These are phyloP conservation scores for Kodamaea leandrae DNA, from an alignment of 805 yeast species.

Conservation along the genomic window DNA sequence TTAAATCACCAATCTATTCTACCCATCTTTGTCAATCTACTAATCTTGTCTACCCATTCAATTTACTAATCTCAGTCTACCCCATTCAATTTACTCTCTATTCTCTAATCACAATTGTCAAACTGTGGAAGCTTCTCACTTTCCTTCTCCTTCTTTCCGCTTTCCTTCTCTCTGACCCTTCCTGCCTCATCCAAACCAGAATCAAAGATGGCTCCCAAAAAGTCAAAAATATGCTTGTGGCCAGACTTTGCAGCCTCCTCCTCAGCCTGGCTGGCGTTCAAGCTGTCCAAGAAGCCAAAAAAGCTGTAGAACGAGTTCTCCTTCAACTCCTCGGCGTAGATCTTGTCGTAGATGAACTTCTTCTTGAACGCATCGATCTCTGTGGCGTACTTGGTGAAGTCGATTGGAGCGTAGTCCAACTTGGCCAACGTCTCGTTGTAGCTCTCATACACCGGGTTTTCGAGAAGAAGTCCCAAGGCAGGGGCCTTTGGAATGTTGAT, in stretches of 20 bases:
- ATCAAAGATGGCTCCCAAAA: constrained; percentile 48
- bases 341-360: constrained; percentile 86
- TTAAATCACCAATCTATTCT: too few relatives aligned
- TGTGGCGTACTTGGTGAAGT: constrained; percentile 59
- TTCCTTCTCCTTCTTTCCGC: constrained; percentile 8
- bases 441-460: constrained; percentile 87
- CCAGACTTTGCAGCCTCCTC: constrained; percentile 22
- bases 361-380: constrained; percentile 85
- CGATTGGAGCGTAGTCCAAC: constrained; percentile 74
- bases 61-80: too few relatives aligned
- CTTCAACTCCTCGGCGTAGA: constrained; percentile 82
- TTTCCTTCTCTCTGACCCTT: constrained; percentile 12
- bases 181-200: constrained; percentile 24
- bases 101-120: constrained; percentile 7
- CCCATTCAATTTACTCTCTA: too few relatives aligned
- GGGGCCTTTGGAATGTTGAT: constrained; percentile 97
- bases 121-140: constrained; percentile 5
- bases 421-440: constrained; percentile 69
- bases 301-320: constrained; percentile 90
- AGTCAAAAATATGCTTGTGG: constrained; percentile 62
- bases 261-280: constrained; percentile 37
- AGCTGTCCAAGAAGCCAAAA: constrained; percentile 85
- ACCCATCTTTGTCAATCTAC: too few relatives aligned
- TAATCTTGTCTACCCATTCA: too few relatives aligned
- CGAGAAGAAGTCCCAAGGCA: constrained; percentile 85